Evolutionary conservation across 495 filamentous ascomycete species (phyloP).

Genomic region (Neurospora sublineolata): DNA sequence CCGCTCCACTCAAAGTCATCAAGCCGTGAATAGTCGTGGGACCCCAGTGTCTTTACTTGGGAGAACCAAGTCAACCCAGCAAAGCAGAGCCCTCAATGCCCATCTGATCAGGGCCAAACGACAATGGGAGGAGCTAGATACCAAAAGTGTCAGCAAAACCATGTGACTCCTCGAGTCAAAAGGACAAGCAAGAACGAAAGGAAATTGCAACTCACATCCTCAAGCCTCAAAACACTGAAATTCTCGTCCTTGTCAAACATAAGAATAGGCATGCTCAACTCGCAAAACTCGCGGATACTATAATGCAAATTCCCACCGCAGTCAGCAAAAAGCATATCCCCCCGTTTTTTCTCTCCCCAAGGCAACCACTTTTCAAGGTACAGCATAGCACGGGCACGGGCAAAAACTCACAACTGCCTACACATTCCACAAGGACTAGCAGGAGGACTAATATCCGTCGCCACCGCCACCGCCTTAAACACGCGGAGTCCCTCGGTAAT

Average conservation of each 20-base stretch:
- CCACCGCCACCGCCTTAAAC: constrained; percentile 78
- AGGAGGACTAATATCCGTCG: constrained; percentile 65
- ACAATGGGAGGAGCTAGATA: constrained; percentile 53
- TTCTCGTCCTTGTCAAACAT: constrained; percentile 75
- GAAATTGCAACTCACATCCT: constrained; percentile 43
- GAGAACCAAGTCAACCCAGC: background rate
- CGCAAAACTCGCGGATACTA: constrained; percentile 72
- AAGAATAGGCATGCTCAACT: constrained; percentile 59
- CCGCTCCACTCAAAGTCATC: background rate
- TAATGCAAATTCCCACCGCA: constrained; percentile 7
- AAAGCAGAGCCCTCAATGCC: constrained; percentile 4
- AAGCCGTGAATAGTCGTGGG: background rate
- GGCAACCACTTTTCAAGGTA: background rate
- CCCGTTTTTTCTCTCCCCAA: background rate
- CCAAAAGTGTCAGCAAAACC: background rate
- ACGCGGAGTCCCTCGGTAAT: constrained; percentile 53
- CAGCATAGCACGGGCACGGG: too few relatives aligned
- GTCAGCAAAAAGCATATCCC: background rate
- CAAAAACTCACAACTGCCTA: constrained; percentile 41
- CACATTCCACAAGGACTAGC: constrained; percentile 67
- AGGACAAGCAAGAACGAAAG: constrained; percentile 10
- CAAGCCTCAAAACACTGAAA: constrained; percentile 59
- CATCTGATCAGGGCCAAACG: constrained; percentile 57
- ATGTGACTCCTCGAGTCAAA: background rate
- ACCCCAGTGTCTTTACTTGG: background rate